Evolutionary conservation across 2,329 filamentous ascomycete genomes (phyloP).

Genomic region (Alternaria tenuissima): DNA sequence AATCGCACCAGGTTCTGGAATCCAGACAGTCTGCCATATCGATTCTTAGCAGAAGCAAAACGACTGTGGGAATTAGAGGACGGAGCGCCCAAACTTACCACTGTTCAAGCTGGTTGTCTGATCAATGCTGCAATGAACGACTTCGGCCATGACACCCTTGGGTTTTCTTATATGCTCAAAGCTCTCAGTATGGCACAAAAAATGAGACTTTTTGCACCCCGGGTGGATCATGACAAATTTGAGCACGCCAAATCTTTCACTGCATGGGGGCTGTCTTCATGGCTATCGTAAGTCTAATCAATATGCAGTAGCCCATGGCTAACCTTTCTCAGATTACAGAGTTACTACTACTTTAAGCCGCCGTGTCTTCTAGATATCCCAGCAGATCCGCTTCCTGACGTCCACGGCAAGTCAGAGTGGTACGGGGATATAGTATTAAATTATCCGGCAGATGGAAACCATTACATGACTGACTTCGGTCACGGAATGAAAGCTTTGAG

Average conservation of each 20-base stretch:
- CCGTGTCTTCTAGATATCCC: constrained; percentile 13
- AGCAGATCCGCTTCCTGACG: constrained; percentile 19
- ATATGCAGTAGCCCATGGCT: background rate
- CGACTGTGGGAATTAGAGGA: constrained; percentile 29
- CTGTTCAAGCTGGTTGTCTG: constrained; percentile 23
- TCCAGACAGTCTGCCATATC: constrained; percentile 23
- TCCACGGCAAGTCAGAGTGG: constrained; percentile 17
- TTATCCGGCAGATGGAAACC: constrained; percentile 4
- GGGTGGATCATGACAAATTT: constrained; percentile 1
- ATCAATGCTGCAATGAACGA: constrained; percentile 21
- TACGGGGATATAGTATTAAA: constrained; percentile 22
- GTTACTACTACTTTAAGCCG: constrained; percentile 20
- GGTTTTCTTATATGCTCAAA: constrained; percentile 14
- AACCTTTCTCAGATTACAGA: constrained; percentile 2
- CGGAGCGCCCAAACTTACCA: constrained; percentile 15
- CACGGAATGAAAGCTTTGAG: constrained; percentile 17
- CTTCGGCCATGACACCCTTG: constrained; percentile 15
- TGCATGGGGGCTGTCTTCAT: constrained; percentile 17
- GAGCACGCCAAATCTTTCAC: constrained; percentile 19
- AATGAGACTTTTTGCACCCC: constrained; percentile 18
- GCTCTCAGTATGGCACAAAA: constrained; percentile 24
- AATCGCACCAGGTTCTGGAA: constrained; percentile 23
- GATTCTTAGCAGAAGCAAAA: constrained; percentile 32
- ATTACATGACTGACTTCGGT: constrained; percentile 7
- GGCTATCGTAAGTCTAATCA: constrained; percentile 8